These are phyloP conservation scores for Lepidopterella palustris DNA, from an alignment of 495 filamentous ascomycete genomes.

Conservation along the genomic window DNA sequence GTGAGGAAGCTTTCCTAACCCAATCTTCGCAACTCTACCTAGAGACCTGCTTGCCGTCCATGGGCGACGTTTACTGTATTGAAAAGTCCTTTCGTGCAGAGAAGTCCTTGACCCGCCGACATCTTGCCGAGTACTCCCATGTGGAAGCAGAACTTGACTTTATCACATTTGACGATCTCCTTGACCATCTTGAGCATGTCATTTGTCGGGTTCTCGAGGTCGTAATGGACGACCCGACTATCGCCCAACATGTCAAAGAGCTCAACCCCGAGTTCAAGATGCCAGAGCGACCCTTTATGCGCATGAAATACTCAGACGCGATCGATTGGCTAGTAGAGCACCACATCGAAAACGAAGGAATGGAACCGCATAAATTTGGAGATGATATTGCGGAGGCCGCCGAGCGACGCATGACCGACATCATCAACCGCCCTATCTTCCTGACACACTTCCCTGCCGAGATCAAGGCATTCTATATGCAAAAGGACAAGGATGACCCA, in stretches of 20 bases:
- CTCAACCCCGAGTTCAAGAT: constrained; percentile 85
- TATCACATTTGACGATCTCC: constrained; percentile 85
- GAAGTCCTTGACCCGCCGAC: constrained; percentile 88
- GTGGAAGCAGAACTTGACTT: constrained; percentile 96
- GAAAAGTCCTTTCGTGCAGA: constrained; percentile 98
- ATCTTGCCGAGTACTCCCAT: constrained; percentile 94
- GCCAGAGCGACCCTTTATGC: constrained; percentile 79
- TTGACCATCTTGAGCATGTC: constrained; percentile 81
- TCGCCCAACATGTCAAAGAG: constrained; percentile 61
- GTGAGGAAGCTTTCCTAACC: constrained; percentile 86
- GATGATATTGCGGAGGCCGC: constrained; percentile 98
- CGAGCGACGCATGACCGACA: constrained; percentile 94
- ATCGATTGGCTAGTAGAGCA: constrained; percentile 89
- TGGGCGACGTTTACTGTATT: constrained; percentile 95
- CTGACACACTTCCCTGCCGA: constrained; percentile 93
- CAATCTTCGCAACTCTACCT: constrained; percentile 98
- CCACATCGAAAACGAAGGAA: constrained; percentile 88
- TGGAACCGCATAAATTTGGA: constrained; percentile 80
- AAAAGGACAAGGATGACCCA: constrained; percentile 71
- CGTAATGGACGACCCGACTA: constrained; percentile 63
- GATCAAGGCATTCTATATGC: constrained; percentile 99
- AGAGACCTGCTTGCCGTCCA: constrained; percentile 83
- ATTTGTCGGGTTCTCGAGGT: constrained; percentile 82
- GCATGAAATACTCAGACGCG: constrained; percentile 92
- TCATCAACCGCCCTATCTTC: constrained; percentile 91